Evolutionary conservation across 805 yeast genomes (phyloP), one percentile per base, ranked within the genome.

Genomic region (Maudiozyma saulgeensis): DNA sequence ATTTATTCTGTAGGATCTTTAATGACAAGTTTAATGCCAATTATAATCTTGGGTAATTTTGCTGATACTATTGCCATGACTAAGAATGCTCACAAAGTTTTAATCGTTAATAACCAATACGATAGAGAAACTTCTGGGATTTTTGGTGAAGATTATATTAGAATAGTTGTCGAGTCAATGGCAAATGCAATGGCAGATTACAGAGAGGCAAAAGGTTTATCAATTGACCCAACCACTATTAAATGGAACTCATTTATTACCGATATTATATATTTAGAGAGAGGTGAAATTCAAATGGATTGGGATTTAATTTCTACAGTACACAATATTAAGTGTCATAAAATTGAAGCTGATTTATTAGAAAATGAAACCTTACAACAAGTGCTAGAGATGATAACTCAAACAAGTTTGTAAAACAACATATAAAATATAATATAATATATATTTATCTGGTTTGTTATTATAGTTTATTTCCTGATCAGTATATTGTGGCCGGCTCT

Each of bases 11-110:
- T 90, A 49, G 97, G 98, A 1, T 85, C 95, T 1, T 69, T 90
- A 37, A 85, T 86, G 83, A 90, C 98, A 0, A 86, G 96, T 46
- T 79, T 85, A 6, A 68, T 88, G 2, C 97, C 98, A 0, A 81
- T 88, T 0, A 67, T 88, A 6, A 76, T 87, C 8, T 68, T 87
- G 3, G 79, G 79, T 46, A 95, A 95, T 2, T 74, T 86, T 7
- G 90, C 90, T 0, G 74, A 74, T 35, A 81, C 88, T 0, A 76
- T 86, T 25, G 51, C 57, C 25, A 51, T 52, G 28, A 49, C 56
- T 4, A 67, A 66, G 13, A 55, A 55, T 11, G 58, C 61, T 2
- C 61, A 67, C 47, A 80, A 82, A 58, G 72, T 89, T 6, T 62
- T 89, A 15, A 63, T 90, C 11, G 64, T 89, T 28, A 90, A 90